Evolutionary conservation across 345 rosid genomes (phyloP).

Genomic region (Eucalyptus sp.): DNA sequence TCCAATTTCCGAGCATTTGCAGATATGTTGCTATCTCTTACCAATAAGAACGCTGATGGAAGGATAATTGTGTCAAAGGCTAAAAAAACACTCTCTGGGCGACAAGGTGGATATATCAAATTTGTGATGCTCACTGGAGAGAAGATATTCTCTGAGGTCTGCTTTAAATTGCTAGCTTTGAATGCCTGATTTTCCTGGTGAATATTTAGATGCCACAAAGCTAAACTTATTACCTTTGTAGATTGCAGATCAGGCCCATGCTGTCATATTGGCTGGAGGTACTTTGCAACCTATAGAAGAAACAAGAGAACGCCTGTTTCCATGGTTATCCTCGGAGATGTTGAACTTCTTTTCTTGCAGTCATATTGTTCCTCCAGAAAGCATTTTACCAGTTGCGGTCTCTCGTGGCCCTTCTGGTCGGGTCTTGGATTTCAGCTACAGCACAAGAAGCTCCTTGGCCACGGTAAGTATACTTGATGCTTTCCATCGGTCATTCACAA

Average conservation of each 20-base stretch:
- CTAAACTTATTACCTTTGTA: slow-evolving; percentile 6
- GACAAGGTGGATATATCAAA: slow-evolving; percentile 53
- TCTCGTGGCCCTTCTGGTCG: slow-evolving; percentile 79
- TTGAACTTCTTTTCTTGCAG: slow-evolving; percentile 79
- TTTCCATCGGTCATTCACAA: background rate
- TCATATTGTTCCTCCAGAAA: slow-evolving; percentile 82
- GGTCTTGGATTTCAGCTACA: slow-evolving; percentile 78
- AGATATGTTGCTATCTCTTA: slow-evolving; percentile 57
- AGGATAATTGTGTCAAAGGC: slow-evolving; percentile 68
- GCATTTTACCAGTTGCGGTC: slow-evolving; percentile 71
- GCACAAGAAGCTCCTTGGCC: slow-evolving; percentile 50
- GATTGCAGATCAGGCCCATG: slow-evolving; percentile 79
- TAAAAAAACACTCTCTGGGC: slow-evolving; percentile 24
- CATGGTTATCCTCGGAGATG: slow-evolving; percentile 55
- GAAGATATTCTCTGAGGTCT: slow-evolving; percentile 81
- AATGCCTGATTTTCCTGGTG: background rate
- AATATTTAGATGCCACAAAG: background rate
- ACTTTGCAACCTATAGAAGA: slow-evolving; percentile 96
- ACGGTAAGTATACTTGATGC: slow-evolving; percentile 33
- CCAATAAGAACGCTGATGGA: slow-evolving; percentile 81
- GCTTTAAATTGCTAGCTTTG: background rate
- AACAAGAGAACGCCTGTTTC: slow-evolving; percentile 87
- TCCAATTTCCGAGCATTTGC: slow-evolving; percentile 65
- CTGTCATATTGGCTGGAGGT: slow-evolving; percentile 86
- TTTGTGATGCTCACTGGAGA: slow-evolving; percentile 90